phyloP scores from a whole-genome alignment of 2,329 filamentous ascomycete genomes.

The Arthrocladium fulminans region DNA sequence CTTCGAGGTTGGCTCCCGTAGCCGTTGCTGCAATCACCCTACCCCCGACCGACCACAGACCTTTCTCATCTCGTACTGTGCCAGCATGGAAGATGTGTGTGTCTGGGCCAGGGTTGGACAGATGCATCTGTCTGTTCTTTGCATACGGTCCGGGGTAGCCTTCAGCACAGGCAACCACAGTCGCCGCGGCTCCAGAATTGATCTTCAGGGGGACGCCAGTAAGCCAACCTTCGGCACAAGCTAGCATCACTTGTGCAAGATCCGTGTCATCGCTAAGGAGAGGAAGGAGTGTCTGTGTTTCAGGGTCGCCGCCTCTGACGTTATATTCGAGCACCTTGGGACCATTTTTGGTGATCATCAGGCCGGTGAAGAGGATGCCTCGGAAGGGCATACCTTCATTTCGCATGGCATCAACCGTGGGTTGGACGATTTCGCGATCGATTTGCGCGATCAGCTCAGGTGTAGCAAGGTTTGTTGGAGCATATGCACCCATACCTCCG shows the following conservation, averaged over 20 bases:
- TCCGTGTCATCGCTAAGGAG: conserved; percentile 71
- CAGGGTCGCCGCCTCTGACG: conserved; percentile 83
- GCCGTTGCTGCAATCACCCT: conserved; percentile 91
- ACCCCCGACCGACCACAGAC: conserved; percentile 71
- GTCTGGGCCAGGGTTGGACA: conserved; percentile 46
- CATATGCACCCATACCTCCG: conserved; percentile 96
- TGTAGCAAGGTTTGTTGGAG: conserved; percentile 72
- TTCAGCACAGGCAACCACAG: conserved; percentile 85
- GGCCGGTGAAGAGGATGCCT: conserved; percentile 75
- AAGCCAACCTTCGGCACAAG: conserved; percentile 68
- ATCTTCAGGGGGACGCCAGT: conserved; percentile 60
- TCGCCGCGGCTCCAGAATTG: conserved; percentile 65
- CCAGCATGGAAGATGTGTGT: conserved; percentile 89
- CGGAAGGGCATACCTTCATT: conserved; percentile 62
- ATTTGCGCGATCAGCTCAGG: conserved; percentile 67
- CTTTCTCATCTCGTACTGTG: conserved; percentile 54
- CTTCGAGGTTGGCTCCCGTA: conserved; percentile 63
- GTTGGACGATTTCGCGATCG: conserved; percentile 73
- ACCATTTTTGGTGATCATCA: conserved; percentile 79
- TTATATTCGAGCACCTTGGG: conserved; percentile 88
- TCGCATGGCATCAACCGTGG: conserved; percentile 81
- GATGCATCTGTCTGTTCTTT: conserved; percentile 60
- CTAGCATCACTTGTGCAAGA: conserved; percentile 78
- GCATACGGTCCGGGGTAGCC: conserved; percentile 82
- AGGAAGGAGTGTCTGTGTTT: conserved; percentile 71